Percentiles rank a stretch among this genome's conserved stretches.
phyloP scores from a whole-genome alignment of 345 rosid species.

The Aquilaria malaccensis region DNA sequence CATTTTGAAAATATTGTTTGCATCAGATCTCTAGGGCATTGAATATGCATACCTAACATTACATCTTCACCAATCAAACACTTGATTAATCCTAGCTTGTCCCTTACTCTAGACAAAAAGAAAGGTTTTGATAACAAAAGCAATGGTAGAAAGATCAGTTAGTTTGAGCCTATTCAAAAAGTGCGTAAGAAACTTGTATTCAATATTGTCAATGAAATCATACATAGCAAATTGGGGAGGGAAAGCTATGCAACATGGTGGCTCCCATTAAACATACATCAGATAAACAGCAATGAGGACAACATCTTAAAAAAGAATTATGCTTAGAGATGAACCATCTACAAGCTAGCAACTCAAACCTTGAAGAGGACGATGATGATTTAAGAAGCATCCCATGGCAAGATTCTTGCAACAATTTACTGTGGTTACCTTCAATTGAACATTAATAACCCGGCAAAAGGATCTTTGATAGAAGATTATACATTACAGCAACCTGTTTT shows the following conservation, averaged over 20 bases:
- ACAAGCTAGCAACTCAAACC: constrained; percentile 35
- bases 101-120: constrained; percentile 51
- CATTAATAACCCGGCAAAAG: no score
- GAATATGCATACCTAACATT: constrained; percentile 30
- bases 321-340: constrained; percentile 60
- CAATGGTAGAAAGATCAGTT: constrained; percentile 20
- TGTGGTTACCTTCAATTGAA: no score
- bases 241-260: constrained; percentile 29
- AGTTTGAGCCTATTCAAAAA: constrained; percentile 27
- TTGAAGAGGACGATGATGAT: constrained; percentile 41
- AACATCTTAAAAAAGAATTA: constrained; percentile 46
- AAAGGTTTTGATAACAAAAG: constrained; percentile 29
- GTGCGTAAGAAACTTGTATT: constrained; percentile 59
- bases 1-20: constrained; percentile 50
- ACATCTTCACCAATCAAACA: constrained; percentile 44
- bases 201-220: constrained; percentile 64
- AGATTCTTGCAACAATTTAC: constrained; percentile 17
- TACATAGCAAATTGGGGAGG: constrained; percentile 32
- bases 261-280: constrained; percentile 21
- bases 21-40: constrained; percentile 51
- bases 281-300: constrained; percentile 25
- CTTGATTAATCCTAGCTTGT: constrained; percentile 48
- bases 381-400: constrained; percentile 36
- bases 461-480: no score
- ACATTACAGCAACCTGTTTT: no score